Conservation (phyloP, 805 yeast species). For the Naumovozyma baii region DNA sequence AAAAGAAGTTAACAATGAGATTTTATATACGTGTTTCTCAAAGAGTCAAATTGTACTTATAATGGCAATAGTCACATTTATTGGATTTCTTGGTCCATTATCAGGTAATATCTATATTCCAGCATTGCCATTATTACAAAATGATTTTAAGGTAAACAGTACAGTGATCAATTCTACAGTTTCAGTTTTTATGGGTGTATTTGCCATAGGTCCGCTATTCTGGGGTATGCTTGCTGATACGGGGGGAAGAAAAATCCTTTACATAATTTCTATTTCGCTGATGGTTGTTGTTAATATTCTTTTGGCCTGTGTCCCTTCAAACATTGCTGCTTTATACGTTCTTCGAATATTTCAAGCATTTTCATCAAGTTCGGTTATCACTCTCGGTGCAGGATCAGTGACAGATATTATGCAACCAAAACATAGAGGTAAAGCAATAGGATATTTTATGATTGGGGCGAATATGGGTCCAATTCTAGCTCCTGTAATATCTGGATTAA, state of each 20-base stretch:
- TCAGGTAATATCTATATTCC: slow-evolving; percentile 52
- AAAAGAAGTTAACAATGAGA: neutral
- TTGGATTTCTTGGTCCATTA: slow-evolving; percentile 48
- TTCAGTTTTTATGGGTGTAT: slow-evolving; percentile 47
- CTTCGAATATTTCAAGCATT: slow-evolving; percentile 64
- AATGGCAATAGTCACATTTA: slow-evolving; percentile 35
- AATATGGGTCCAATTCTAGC: slow-evolving; percentile 78
- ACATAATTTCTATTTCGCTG: slow-evolving; percentile 45
- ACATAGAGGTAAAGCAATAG: slow-evolving; percentile 73
- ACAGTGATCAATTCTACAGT: slow-evolving; percentile 46
- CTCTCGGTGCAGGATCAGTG: slow-evolving; percentile 87
- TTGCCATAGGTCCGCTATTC: slow-evolving; percentile 45
- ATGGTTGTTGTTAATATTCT: slow-evolving; percentile 57
- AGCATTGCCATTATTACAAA: slow-evolving; percentile 37
- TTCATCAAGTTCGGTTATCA: slow-evolving; percentile 81
- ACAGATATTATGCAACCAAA: slow-evolving; percentile 61
- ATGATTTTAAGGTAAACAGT: slow-evolving; percentile 33
- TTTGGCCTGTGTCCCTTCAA: slow-evolving; percentile 51
- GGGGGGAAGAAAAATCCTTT: slow-evolving; percentile 58
- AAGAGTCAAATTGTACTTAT: slow-evolving; percentile 28
- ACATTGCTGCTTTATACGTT: slow-evolving; percentile 60
- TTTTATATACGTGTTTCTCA: slow-evolving; percentile 31
- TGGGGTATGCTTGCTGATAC: slow-evolving; percentile 50
- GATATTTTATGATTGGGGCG: slow-evolving; percentile 79
- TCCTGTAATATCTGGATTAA: slow-evolving; percentile 76